These are phyloP conservation scores for Dothidotthia symphoricarpi DNA, from an alignment of 2,329 filamentous ascomycete species.

Conservation along the genomic window DNA sequence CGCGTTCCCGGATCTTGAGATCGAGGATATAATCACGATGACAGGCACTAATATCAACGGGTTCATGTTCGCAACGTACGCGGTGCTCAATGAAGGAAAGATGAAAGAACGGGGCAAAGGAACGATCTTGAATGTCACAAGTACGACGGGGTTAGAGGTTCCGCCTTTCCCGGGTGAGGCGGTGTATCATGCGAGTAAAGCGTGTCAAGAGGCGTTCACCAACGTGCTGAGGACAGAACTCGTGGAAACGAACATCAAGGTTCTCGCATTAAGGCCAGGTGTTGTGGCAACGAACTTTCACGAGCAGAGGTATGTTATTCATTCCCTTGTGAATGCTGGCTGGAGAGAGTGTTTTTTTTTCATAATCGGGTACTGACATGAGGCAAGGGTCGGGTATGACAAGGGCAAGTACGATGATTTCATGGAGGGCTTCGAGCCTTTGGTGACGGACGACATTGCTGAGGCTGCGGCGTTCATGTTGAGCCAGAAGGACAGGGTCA, in stretches of 20 bases:
- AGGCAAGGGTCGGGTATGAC: constrained; percentile 42
- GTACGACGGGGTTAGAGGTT: constrained; percentile 48
- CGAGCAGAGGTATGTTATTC: constrained; percentile 35
- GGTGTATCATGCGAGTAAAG: constrained; percentile 52
- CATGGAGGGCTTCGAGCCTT: constrained; percentile 48
- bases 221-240: constrained; percentile 52
- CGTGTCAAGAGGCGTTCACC: constrained; percentile 51
- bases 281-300: constrained; percentile 53
- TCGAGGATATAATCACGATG: constrained; percentile 48
- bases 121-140: constrained; percentile 52
- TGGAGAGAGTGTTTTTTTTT: too few relatives aligned
- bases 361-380: too few relatives aligned
- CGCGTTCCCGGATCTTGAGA: constrained; percentile 44
- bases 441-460: constrained; percentile 47
- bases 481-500: constrained; percentile 41
- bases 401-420: constrained; percentile 46
- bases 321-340: too few relatives aligned
- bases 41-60: constrained; percentile 51
- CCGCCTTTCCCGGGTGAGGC: constrained; percentile 52
- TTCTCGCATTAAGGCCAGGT: constrained; percentile 49
- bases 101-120: constrained; percentile 44
- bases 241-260: constrained; percentile 48
- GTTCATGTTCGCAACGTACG: constrained; percentile 48
- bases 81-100: constrained; percentile 45
- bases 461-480: constrained; percentile 48